Evolutionary conservation across 2,329 filamentous ascomycete genomes (phyloP).

Genomic region (Gremmenia infestans): DNA sequence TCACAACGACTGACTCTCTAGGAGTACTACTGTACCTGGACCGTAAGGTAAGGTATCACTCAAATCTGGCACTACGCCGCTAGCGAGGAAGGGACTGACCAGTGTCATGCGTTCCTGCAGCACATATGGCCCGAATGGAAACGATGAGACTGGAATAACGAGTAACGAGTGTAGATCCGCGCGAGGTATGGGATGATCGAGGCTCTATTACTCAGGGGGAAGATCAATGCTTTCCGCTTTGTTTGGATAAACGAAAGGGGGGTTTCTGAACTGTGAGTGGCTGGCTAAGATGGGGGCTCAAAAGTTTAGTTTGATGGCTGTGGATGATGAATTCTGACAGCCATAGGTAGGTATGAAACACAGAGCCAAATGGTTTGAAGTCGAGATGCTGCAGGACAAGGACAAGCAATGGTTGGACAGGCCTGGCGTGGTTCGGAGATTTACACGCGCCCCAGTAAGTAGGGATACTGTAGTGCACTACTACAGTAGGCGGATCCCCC

Average conservation of each 20-base stretch:
- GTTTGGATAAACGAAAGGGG: neutral
- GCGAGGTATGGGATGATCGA: neutral
- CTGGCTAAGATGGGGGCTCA: neutral
- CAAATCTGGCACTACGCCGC: neutral
- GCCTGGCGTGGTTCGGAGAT: too few relatives aligned
- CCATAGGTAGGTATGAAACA: too few relatives aligned
- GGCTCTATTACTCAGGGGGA: neutral
- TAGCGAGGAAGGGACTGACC: constrained; percentile 14
- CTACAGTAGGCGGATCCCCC: too few relatives aligned
- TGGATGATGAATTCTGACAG: too few relatives aligned
- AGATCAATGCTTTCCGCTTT: neutral
- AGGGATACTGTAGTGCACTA: too few relatives aligned
- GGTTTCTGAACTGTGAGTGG: neutral
- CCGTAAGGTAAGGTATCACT: neutral
- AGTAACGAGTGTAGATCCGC: neutral
- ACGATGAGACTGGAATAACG: too few relatives aligned
- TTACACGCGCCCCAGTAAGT: too few relatives aligned
- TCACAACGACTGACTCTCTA: constrained; percentile 3
- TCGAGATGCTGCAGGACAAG: too few relatives aligned
- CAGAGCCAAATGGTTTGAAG: too few relatives aligned
- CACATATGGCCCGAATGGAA: constrained; percentile 7
- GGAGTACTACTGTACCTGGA: too few relatives aligned
- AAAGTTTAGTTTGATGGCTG: too few relatives aligned
- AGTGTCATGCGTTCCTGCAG: constrained; percentile 15
- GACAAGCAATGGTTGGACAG: too few relatives aligned